phyloP scores from a whole-genome alignment of 108 stramenopile species.

The Cyclotella kingstonii region DNA sequence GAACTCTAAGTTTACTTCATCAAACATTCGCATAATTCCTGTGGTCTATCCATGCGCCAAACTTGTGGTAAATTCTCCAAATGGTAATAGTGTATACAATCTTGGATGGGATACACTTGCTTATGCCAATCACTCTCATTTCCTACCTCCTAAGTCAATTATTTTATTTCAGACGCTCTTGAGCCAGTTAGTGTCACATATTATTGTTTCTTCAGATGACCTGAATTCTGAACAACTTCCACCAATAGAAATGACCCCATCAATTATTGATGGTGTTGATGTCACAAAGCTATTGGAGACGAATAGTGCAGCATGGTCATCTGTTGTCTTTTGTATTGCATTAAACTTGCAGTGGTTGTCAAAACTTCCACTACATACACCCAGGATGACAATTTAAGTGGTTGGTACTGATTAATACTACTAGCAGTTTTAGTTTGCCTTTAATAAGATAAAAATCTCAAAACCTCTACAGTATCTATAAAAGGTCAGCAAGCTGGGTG shows the following conservation, averaged over 20 bases:
- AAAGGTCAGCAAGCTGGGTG: no score
- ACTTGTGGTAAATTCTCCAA: conserved; percentile 17
- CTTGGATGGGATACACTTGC: conserved; percentile 27
- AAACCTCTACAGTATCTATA: no score
- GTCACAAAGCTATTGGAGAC: conserved; percentile 25
- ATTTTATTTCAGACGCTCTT: conserved; percentile 22
- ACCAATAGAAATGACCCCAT: conserved; percentile 24
- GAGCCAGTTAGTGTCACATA: conserved; percentile 24
- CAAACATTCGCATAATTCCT: conserved; percentile 22
- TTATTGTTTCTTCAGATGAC: conserved; percentile 2
- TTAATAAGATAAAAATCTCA: neutral
- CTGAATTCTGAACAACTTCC: neutral
- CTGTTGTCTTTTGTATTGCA: conserved; percentile 37
- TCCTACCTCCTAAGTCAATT: conserved; percentile 19
- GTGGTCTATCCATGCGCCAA: conserved; percentile 40
- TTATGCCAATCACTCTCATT: neutral
- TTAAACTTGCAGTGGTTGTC: conserved; percentile 31
- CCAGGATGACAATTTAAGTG: neutral
- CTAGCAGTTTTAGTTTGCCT: neutral
- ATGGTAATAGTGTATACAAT: conserved; percentile 30
- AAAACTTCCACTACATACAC: neutral
- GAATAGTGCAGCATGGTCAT: conserved; percentile 27
- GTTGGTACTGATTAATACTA: neutral
- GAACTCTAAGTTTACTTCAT: conserved; percentile 21
- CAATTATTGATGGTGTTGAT: conserved; percentile 25